A percentile compares a stretch with the other conserved stretches of the same genome.
These are phyloP conservation scores for Citrus glauca DNA, from an alignment of 345 rosid genomes.

Conservation along the genomic window DNA sequence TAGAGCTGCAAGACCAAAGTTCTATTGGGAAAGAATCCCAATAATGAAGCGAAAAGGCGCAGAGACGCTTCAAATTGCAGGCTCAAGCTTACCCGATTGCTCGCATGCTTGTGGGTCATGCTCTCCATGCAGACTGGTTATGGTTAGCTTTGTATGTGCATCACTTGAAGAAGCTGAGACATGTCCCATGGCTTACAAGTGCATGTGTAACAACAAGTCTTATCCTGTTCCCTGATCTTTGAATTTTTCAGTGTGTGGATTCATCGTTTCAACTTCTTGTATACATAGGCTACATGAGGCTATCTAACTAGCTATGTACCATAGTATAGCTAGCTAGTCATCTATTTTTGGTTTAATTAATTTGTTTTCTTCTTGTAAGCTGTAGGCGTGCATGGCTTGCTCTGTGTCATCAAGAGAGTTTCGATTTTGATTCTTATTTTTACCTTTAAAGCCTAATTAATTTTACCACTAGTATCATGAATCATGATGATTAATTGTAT, in stretches of 20 bases:
- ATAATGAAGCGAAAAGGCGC: conserved; percentile 29
- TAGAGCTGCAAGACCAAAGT: conserved; percentile 4
- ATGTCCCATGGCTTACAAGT: conserved; percentile 94
- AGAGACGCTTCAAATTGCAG: conserved; percentile 70
- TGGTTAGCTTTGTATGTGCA: conserved; percentile 91
- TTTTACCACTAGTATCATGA: not conserved
- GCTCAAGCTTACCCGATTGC: conserved; percentile 85
- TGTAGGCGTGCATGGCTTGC: not conserved
- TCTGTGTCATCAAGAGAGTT: not conserved
- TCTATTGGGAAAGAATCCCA: conserved; percentile 16
- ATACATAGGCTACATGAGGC: not conserved
- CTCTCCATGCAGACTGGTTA: conserved; percentile 80
- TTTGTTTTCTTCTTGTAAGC: not conserved
- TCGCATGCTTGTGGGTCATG: conserved; percentile 95
- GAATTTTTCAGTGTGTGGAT: too few species aligned
- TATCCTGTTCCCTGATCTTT: conserved; percentile 69
- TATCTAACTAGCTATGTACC: too few species aligned
- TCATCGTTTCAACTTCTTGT: not conserved
- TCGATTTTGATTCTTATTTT: not conserved
- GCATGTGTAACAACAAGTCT: conserved; percentile 86
- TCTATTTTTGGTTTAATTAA: not conserved
- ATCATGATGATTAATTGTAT: not conserved
- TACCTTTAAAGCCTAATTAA: not conserved
- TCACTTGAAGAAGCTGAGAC: conserved; percentile 87
- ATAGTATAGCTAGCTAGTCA: not conserved